phyloP scores from a whole-genome alignment of 371 early-diverging fungal species.

The Mucor lusitanicus region DNA sequence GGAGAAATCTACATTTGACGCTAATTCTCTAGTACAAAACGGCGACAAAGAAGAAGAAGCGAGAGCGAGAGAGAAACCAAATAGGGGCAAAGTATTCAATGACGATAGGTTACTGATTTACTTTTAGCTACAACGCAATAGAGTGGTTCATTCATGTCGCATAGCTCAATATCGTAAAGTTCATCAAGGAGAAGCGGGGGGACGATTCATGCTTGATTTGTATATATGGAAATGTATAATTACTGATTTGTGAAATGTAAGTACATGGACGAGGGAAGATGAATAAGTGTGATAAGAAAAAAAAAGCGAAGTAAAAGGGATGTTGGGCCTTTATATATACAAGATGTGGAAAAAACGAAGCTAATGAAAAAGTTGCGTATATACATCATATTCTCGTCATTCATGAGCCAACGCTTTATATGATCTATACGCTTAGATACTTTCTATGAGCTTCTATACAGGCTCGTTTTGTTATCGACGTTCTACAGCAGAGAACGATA shows the following conservation, averaged over 20 bases:
- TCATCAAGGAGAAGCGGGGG: neutral
- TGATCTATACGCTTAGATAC: neutral
- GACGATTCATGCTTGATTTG: neutral
- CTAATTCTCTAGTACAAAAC: no score
- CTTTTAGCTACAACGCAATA: no score
- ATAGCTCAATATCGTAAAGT: neutral
- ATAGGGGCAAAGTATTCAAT: neutral
- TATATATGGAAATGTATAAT: neutral
- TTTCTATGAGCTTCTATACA: neutral
- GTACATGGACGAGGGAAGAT: neutral
- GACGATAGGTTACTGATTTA: no score
- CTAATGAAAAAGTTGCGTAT: neutral
- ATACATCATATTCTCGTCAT: neutral
- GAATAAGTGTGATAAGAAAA: neutral
- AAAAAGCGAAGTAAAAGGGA: neutral
- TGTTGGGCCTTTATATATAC: neutral
- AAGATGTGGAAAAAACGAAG: neutral
- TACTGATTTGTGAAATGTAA: neutral
- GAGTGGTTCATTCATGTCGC: no score
- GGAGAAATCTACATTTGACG: no score
- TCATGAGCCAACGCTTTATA: neutral
- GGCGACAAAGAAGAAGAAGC: no score
- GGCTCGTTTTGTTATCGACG: neutral
- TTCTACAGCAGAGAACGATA: no score
- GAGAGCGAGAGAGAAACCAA: neutral